A percentile compares a stretch with the other conserved stretches of the same genome.
Conservation (phyloP, 2,329 filamentous ascomycete species). For the Chalaropsis thielavioides region DNA sequence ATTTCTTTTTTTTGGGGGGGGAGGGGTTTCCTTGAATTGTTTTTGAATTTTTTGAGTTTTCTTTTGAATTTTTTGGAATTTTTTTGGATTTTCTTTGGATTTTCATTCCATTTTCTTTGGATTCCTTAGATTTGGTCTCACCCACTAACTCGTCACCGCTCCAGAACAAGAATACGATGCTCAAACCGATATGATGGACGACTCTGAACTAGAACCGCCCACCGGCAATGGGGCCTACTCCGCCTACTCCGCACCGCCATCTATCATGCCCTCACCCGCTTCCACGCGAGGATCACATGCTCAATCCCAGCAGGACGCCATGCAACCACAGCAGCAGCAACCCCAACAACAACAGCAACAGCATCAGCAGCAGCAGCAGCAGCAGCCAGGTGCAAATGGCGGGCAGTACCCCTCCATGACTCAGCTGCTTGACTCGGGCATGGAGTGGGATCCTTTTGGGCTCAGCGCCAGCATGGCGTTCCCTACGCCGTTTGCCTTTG, state of each 20-base stretch:
- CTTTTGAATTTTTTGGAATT: no score
- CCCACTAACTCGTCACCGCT: slow-evolving; percentile 49
- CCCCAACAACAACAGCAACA: slow-evolving; percentile 23
- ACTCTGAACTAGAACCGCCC: slow-evolving; percentile 48
- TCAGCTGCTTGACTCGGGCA: slow-evolving; percentile 57
- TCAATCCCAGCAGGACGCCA: slow-evolving; percentile 11
- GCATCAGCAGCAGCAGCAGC: slow-evolving; percentile 20
- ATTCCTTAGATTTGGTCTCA: slow-evolving; percentile 48
- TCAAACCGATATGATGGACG: slow-evolving; percentile 76
- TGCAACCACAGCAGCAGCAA: slow-evolving; percentile 24
- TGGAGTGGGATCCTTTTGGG: slow-evolving; percentile 88
- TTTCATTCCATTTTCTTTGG: no score
- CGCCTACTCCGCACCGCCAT: slow-evolving; percentile 22
- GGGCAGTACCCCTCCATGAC: slow-evolving; percentile 48
- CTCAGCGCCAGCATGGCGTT: slow-evolving; percentile 92
- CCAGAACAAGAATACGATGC: slow-evolving; percentile 96
- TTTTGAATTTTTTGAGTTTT: no score
- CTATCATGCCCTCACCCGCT: slow-evolving; percentile 32
- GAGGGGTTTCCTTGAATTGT: no score
- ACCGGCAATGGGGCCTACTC: slow-evolving; percentile 51
- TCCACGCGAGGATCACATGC: slow-evolving; percentile 30
- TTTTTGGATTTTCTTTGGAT: no score
- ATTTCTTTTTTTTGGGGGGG: no score
- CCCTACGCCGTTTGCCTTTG: slow-evolving; percentile 66
- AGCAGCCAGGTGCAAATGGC: slow-evolving; percentile 20